Evolutionary conservation across 768 basidiomycete genomes (phyloP), one percentile per base, ranked within the genome.

Genomic region (Tricholoma flavovirens): DNA sequence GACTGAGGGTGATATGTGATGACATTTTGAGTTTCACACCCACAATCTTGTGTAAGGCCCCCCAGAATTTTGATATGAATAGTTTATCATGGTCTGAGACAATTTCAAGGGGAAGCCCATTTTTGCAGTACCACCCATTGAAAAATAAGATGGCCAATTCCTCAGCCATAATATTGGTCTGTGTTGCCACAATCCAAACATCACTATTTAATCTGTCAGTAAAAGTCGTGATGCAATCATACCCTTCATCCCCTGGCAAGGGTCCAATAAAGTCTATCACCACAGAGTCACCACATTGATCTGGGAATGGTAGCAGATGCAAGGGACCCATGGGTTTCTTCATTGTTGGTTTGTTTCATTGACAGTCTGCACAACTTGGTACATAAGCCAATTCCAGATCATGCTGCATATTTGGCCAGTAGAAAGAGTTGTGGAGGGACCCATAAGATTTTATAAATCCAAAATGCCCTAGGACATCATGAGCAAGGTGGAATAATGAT

Each of bases 341-440:
- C n/a, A n/a, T n/a, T n/a, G n/a, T n/a, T n/a, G n/a, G n/a, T n/a
- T n/a, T n/a, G n/a, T n/a, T n/a, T n/a, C n/a, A n/a, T n/a, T n/a
- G n/a, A 67, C 2, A 73, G 48, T 0, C 66, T 69, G 0, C 72
- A 36, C 35, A 36, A 14, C 35, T 36, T 12, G 11, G 35, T 12
- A 36, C 35, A 36, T 36, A 36, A 5, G 35, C 35, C 11, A 36
- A 4, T 4, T 36, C 11, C 14, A 36, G 8, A 15, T 36, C 67
- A n/a, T 5, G 11, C 4, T 14, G 15, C 35, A 36, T 36, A 8
- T 36, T 36, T 36, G n/a, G n/a, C n/a, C n/a, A n/a, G n/a, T n/a
- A n/a, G n/a, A n/a, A n/a, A n/a, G n/a, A n/a, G n/a, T n/a, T 2
- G 5, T 5, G 4, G 71, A 62, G 54, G 71, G 71, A 46, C 71